Evolutionary conservation across 352 stramenopile species (phyloP), one percentile per base, ranked within the genome.

Genomic region (Globisporangium parvum): DNA sequence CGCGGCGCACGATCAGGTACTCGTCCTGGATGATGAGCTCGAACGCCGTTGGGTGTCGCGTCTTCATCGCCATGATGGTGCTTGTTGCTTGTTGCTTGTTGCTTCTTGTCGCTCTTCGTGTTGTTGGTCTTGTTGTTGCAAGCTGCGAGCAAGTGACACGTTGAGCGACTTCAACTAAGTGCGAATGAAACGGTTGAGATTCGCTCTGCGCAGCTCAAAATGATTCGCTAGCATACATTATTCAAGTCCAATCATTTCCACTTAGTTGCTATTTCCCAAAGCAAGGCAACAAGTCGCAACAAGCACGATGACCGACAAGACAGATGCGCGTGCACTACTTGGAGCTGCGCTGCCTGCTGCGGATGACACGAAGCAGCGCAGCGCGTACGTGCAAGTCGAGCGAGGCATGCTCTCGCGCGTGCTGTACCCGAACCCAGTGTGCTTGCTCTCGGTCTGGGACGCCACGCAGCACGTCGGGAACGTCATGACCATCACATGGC

Each of bases 401-500:
- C 76, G 75, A 40, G 62, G 75, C 41, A 88, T 91, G 78, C 80
- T 90, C 50, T 87, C 78, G 39, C 69, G 85, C 23, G 59, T 94
- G 63, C 66, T 94, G 48, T 94, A 90, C 50, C 63, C 85, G 48
- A 94, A 94, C 56, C 85, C 85, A 9, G 81, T 94, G 47, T 92
- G 81, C 51, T 52, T 94, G 24, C 65, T 94, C 21, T 83, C 75
- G 23, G 67, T 80, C 31, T 53, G 37, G 2, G 60, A 72, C 47
- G 63, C 58, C 15, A 41, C 18, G 17, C 10, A 42, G 23, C 67
- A 62, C 47, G 87, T 62, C 26, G 46, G 44, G 21, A 70, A 77
- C 62, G 71, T 91, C 62, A 95, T 95, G 85, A 87, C 82, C 24
- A 87, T 95, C 58, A 91, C 82, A 23, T 95, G 85, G 85, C 73